Evolutionary conservation across 2,329 filamentous ascomycete genomes (phyloP).

Genomic region (Aschersonia sp.): DNA sequence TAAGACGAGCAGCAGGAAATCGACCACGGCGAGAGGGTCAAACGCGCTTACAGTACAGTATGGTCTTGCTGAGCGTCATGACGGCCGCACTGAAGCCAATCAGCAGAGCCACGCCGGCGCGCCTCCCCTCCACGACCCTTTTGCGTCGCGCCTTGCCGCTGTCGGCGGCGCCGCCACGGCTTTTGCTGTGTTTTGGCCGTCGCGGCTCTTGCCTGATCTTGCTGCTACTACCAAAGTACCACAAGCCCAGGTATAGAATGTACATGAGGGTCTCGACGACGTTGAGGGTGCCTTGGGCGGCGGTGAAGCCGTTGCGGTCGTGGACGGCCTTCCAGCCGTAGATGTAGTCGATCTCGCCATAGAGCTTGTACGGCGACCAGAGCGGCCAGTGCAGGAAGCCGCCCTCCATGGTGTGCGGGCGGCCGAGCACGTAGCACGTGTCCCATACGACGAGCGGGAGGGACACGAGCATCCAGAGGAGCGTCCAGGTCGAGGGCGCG

Average conservation of each 20-base stretch:
- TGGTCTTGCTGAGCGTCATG: conserved; percentile 49
- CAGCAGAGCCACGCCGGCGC: conserved; percentile 29
- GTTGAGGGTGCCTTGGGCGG: conserved; percentile 58
- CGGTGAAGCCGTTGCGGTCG: conserved; percentile 57
- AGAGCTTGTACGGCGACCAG: conserved; percentile 66
- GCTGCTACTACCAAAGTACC: conserved; percentile 12
- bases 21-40: not conserved
- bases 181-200: too few relatives aligned
- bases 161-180: too few relatives aligned
- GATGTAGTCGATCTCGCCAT: conserved; percentile 64
- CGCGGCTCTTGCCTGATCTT: not conserved
- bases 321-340: conserved; percentile 67
- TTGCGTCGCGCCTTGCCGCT: too few relatives aligned
- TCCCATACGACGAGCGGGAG: conserved; percentile 75
- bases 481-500: conserved; percentile 27
- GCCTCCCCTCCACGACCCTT: conserved; percentile 22
- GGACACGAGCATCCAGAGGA: conserved; percentile 61
- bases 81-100: conserved; percentile 37
- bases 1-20: too few relatives aligned
- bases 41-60: conserved; percentile 37
- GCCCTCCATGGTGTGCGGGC: conserved; percentile 70
- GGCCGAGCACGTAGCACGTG: conserved; percentile 60
- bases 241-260: conserved; percentile 33
- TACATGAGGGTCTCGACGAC: conserved; percentile 54
- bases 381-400: conserved; percentile 57